Evolutionary conservation across 495 filamentous ascomycete species (phyloP).

Genomic region (Penicillium parvum): DNA sequence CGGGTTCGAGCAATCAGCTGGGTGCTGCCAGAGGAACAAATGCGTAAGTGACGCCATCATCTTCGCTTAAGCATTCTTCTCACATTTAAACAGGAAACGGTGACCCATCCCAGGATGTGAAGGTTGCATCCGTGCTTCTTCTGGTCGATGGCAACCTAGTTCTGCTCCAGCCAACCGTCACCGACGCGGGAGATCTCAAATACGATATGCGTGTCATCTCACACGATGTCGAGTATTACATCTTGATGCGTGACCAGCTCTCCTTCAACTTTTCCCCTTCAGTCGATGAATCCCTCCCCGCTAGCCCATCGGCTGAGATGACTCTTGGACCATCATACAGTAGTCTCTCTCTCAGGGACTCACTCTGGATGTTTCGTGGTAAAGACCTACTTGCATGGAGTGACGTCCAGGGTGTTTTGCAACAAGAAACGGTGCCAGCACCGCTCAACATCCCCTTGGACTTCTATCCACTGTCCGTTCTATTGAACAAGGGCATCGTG

Average conservation of each 20-base stretch:
- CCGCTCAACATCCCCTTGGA: constrained; percentile 59
- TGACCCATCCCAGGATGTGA: constrained; percentile 93
- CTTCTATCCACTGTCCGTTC: constrained; percentile 89
- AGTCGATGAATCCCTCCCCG: constrained; percentile 42
- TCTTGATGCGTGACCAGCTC: constrained; percentile 82
- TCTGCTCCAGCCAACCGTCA: constrained; percentile 77
- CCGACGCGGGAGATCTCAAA: constrained; percentile 73
- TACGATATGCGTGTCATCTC: constrained; percentile 98
- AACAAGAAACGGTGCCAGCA: constrained; percentile 43
- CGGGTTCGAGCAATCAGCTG: constrained; percentile 91
- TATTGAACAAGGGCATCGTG: constrained; percentile 80
- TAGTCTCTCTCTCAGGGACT: constrained; percentile 66
- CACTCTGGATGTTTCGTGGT: constrained; percentile 93
- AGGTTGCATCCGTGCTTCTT: constrained; percentile 89
- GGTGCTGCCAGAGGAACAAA: constrained; percentile 88
- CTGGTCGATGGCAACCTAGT: constrained; percentile 95
- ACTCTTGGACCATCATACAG: constrained; percentile 38
- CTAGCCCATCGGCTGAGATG: constrained; percentile 49
- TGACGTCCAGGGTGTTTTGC: constrained; percentile 82
- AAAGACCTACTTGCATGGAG: constrained; percentile 76
- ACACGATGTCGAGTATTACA: constrained; percentile 92
- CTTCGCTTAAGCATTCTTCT: constrained; percentile 5
- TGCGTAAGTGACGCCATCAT: constrained; percentile 48
- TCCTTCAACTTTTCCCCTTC: constrained; percentile 44
- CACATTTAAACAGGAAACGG: constrained; percentile 58